These are phyloP conservation scores for Aaosphaeria arxii DNA, from an alignment of 2,329 filamentous ascomycete species.

Conservation along the genomic window DNA sequence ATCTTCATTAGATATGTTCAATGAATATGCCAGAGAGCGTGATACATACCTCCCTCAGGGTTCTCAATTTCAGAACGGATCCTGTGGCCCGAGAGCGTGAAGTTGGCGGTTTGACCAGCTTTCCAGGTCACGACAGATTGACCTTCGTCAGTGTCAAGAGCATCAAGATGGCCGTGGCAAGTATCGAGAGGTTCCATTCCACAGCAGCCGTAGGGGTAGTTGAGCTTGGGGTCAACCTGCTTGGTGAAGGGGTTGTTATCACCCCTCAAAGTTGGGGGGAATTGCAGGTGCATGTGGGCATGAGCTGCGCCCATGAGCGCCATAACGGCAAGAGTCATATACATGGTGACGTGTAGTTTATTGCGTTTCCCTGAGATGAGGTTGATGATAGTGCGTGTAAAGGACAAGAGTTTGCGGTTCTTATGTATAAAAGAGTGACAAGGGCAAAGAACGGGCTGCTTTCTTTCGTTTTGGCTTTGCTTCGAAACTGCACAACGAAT, in stretches of 20 bases:
- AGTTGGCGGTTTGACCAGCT: slow-evolving; percentile 42
- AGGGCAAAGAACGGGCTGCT: neutral
- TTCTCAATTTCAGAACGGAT: slow-evolving; percentile 13
- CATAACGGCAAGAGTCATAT: slow-evolving; percentile 22
- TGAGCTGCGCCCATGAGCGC: slow-evolving; percentile 25
- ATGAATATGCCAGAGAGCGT: neutral
- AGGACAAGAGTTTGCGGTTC: neutral
- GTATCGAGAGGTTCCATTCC: slow-evolving; percentile 33
- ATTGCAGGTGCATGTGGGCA: slow-evolving; percentile 44
- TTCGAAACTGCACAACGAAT: too few species aligned
- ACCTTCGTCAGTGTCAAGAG: slow-evolving; percentile 44
- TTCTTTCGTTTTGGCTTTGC: too few species aligned
- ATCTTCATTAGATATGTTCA: neutral
- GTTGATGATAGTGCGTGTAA: neutral
- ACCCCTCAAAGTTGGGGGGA: slow-evolving; percentile 43
- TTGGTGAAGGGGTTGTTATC: slow-evolving; percentile 43
- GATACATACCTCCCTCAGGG: slow-evolving; percentile 38
- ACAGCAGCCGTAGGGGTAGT: slow-evolving; percentile 48
- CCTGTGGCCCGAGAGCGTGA: slow-evolving; percentile 29
- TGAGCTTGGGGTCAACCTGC: slow-evolving; percentile 35
- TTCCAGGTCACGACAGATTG: slow-evolving; percentile 43
- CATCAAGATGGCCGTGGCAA: slow-evolving; percentile 44
- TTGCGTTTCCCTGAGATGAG: neutral
- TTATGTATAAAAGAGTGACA: neutral
- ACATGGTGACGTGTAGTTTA: slow-evolving; percentile 15